Conservation (phyloP, 805 yeast species). For the Candida fluviatilis region DNA sequence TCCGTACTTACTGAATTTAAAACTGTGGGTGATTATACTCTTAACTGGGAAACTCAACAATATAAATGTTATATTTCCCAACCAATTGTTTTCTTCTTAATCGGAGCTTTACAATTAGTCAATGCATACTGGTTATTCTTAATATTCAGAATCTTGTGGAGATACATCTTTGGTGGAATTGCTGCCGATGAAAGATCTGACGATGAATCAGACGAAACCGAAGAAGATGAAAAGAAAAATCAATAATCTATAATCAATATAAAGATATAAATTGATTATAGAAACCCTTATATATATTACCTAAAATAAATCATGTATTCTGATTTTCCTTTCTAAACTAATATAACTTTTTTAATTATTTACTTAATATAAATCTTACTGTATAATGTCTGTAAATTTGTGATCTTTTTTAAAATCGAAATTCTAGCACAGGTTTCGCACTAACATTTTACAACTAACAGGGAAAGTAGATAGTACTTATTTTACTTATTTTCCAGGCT, state of each 20-base stretch:
- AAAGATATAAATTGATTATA: too few relatives aligned
- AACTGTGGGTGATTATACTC: conserved; percentile 74
- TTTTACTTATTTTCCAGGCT: too few relatives aligned
- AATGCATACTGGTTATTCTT: conserved; percentile 85
- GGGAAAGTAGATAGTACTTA: too few relatives aligned
- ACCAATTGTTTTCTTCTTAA: conserved; percentile 76
- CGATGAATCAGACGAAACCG: conserved; percentile 56
- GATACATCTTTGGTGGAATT: conserved; percentile 53
- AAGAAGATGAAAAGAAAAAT: conserved; percentile 17
- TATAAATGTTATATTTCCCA: conserved; percentile 96
- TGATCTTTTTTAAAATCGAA: too few relatives aligned
- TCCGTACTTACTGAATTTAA: conserved; percentile 82
- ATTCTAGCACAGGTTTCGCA: too few relatives aligned
- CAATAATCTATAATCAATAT: too few relatives aligned
- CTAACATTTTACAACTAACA: too few relatives aligned
- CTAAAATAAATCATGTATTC: not conserved
- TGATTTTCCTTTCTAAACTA: not conserved
- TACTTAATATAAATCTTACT: not conserved
- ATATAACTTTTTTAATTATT: not conserved
- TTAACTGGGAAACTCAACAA: conserved; percentile 87
- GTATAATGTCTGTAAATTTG: too few relatives aligned
- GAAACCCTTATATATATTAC: too few relatives aligned
- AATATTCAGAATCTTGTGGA: conserved; percentile 70
- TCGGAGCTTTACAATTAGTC: conserved; percentile 78
- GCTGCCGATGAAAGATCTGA: conserved; percentile 85